Conservation (phyloP, 192 early-diverging fungal genomes). For the Coemansia brasiliensis region DNA sequence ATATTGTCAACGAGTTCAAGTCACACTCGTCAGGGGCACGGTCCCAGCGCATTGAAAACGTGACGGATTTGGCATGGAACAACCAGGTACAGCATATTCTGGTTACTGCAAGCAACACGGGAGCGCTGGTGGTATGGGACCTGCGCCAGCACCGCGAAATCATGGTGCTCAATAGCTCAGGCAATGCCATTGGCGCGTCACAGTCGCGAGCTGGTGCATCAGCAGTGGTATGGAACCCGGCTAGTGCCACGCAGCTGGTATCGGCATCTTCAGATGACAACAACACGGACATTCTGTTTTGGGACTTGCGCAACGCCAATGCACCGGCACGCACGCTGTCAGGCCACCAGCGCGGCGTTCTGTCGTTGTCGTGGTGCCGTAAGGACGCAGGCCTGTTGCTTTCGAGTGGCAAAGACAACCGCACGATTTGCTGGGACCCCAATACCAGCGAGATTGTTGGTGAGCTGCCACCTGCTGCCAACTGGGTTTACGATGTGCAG, state of each 20-base stretch:
- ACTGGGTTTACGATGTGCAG: slow-evolving; percentile 96
- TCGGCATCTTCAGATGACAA: slow-evolving; percentile 91
- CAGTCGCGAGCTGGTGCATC: slow-evolving; percentile 75
- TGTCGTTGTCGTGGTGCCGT: slow-evolving; percentile 92
- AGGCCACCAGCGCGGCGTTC: slow-evolving; percentile 88
- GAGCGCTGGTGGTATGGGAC: slow-evolving; percentile 96
- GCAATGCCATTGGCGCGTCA: slow-evolving; percentile 51
- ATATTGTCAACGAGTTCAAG: slow-evolving; percentile 82
- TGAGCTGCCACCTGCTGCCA: slow-evolving; percentile 79
- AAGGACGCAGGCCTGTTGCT: slow-evolving; percentile 91
- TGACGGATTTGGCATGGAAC: slow-evolving; percentile 92
- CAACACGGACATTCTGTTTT: slow-evolving; percentile 84
- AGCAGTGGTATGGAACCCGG: slow-evolving; percentile 89
- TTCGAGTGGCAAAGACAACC: slow-evolving; percentile 94
- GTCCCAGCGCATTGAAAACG: slow-evolving; percentile 83
- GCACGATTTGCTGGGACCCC: slow-evolving; percentile 94
- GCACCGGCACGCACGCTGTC: slow-evolving; percentile 82
- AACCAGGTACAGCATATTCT: slow-evolving; percentile 89
- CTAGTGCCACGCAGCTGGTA: slow-evolving; percentile 90
- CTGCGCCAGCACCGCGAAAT: slow-evolving; percentile 83
- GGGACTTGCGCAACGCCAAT: slow-evolving; percentile 95
- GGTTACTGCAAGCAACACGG: slow-evolving; percentile 86
- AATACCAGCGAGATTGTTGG: slow-evolving; percentile 79
- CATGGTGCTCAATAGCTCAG: slow-evolving; percentile 66
- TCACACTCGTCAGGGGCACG: slow-evolving; percentile 85